Base-by-base conservation (phyloP, 2,329 filamentous ascomycete genomes). In the Curvularia lunata region DNA sequence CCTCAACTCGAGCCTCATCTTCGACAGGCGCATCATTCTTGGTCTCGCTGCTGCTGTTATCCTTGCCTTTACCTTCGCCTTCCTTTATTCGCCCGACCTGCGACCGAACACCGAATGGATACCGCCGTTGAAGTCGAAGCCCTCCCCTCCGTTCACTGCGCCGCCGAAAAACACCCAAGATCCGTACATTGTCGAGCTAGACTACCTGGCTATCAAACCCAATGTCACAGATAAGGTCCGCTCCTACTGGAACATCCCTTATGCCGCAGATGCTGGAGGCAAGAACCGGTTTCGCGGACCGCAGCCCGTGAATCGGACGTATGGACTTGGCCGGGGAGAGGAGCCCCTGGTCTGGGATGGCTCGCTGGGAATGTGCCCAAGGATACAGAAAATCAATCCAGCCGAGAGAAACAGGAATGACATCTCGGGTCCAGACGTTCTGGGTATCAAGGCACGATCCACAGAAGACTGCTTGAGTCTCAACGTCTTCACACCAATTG, bases 381-480 rank as follows among this genome's bases (percentile, higher is more conserved):
- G 66, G 19, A 74, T 74, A 12, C 72, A 74, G 53, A 74, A 74
- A 62, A 74, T 74, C 27, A 66, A 73, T 34, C 49, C 66, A 1
- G 68, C 48, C 1, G 53, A 61, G 53, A 56, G 72, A 18, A 73
- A 73, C 46, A 58, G 62, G 32, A 46, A 73, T 8, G 70, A 73
- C 47, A 59, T 74, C 27, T 61, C 68, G 1, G 66, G 65, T 8
- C 66, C 68, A 4, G 65, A 72, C 3, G 63, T 73, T 5, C 49
- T 68, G 16, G 72, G 72, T 5, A 67, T 72, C 40, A 63, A 68
- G 16, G 62, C 70, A 7, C 58, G 64, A 21, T 60, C 51, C 21
- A 74, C 70, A 1, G 72, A 74, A 52, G 78, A 82, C 27, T 82
- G 80, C 51, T 58, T 82, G 63, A 81, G 77, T 62, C 65, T 82